Evolutionary conservation across 306 rosid species (phyloP), one percentile per base, ranked within the genome.

Genomic region (Macrotyloma uniflorum): DNA sequence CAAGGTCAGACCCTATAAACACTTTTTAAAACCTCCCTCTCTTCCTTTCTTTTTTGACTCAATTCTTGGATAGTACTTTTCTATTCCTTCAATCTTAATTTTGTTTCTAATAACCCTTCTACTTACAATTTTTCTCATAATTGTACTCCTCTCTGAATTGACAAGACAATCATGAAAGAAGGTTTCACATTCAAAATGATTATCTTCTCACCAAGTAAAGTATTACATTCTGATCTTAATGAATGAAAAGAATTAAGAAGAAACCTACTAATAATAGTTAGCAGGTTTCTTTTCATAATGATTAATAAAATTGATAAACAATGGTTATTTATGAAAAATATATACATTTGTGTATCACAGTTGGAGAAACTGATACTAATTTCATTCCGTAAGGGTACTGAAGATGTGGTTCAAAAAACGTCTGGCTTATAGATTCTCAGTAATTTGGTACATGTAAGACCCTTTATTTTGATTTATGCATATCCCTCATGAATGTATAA

Each of bases 11-110:
- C 57, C 38, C 30, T 62, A 16, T 20, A 30, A 84, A 24, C 35
- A 35, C 22, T 28, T 66, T 58, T 24, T 50, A 23, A 81, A 67
- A 40, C 46, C 20, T n/a, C n/a, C 33, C 61, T 51, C 7, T 33
- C 69, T 33, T 14, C n/a, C 50, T 50, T 68, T 26, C 72, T 14
- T 49, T 49, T 82, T 82, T 9, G 33, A 80, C 74, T 53, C 6
- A 22, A 47, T 6, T 63, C 28, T 46, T 61, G 47, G 55, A 81
- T 36, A 67, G 58, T 47, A 47, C 10, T 42, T 30, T 11, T 66
- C 55, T 65, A 0, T 0, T 30, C 54, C 35, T 47, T 33, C 33
- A 19, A 30, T 30, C 30, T 65, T 35, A 16, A 30, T 50, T 26
- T 62, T 51, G 50, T 50, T 71, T 61, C n/a, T 51, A 4, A 59